A percentile compares a stretch with the other conserved stretches of the same genome.
Evolutionary conservation across 2,329 filamentous ascomycete genomes (phyloP).

Genomic region (Samsoniella hepiali): DNA sequence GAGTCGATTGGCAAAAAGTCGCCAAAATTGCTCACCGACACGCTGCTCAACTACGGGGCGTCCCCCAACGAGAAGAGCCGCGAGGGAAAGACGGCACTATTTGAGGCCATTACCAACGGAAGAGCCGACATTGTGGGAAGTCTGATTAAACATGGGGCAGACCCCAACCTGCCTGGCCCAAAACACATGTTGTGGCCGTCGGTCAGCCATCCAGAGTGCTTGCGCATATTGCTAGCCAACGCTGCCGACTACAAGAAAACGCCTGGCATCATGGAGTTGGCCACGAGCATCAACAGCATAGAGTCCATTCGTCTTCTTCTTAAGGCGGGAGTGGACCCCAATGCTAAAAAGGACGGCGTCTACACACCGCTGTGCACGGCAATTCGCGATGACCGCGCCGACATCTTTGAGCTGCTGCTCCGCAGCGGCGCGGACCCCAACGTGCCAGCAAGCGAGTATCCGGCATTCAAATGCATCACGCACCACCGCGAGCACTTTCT

Average conservation of each 20-base stretch:
- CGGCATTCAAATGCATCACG: constrained; percentile 65
- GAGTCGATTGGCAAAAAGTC: constrained; percentile 58
- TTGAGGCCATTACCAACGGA: constrained; percentile 56
- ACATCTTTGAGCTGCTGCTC: constrained; percentile 60
- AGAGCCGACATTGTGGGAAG: constrained; percentile 54
- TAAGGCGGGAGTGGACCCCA: constrained; percentile 57
- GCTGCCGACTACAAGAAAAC: constrained; percentile 59
- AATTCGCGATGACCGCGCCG: constrained; percentile 62
- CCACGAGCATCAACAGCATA: constrained; percentile 60
- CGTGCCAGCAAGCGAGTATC: constrained; percentile 60
- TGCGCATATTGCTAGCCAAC: constrained; percentile 55
- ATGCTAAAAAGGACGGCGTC: constrained; percentile 60
- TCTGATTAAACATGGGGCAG: constrained; percentile 54
- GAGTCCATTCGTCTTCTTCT: constrained; percentile 58
- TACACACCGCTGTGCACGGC: constrained; percentile 67
- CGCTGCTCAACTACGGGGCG: constrained; percentile 58
- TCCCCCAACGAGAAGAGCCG: constrained; percentile 57
- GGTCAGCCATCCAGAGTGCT: constrained; percentile 54
- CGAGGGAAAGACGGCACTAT: constrained; percentile 61
- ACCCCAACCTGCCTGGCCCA: constrained; percentile 65
- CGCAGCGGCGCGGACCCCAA: constrained; percentile 60
- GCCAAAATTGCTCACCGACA: constrained; percentile 52
- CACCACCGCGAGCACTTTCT: constrained; percentile 61
- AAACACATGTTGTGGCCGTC: constrained; percentile 68
- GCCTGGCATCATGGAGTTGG: constrained; percentile 63